A percentile compares a stretch with the other conserved stretches of the same genome.
Conservation (phyloP, 2,329 filamentous ascomycete genomes). For the Fusarium sp. region DNA sequence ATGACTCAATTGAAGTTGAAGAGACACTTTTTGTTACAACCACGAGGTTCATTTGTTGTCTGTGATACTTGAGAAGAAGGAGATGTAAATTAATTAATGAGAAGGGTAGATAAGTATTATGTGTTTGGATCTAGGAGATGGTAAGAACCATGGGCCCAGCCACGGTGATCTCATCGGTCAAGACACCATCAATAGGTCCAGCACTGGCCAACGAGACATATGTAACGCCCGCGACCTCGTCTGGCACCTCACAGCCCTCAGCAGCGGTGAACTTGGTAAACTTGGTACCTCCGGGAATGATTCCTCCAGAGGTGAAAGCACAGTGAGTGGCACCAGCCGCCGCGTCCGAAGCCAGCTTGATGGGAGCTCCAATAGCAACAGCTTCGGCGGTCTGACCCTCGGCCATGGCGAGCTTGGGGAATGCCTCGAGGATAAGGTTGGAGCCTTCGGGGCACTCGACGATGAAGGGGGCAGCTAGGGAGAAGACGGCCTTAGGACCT, state of each 20-base stretch:
- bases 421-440: slow-evolving; percentile 70
- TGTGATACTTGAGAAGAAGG: not conserved
- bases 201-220: slow-evolving; percentile 74
- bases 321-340: slow-evolving; percentile 68
- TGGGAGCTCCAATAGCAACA: slow-evolving; percentile 46
- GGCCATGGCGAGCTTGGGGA: slow-evolving; percentile 67
- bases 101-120: not conserved
- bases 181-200: slow-evolving; percentile 60
- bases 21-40: not conserved
- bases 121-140: slow-evolving; percentile 49
- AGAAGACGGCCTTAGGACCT: slow-evolving; percentile 76
- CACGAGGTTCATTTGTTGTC: not conserved
- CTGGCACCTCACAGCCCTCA: slow-evolving; percentile 70
- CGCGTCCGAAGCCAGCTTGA: slow-evolving; percentile 61
- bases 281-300: slow-evolving; percentile 66
- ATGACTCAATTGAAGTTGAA: slow-evolving; percentile 3
- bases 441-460: slow-evolving; percentile 74
- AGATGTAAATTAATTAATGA: not conserved
- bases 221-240: slow-evolving; percentile 71
- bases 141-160: slow-evolving; percentile 73
- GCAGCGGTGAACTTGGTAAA: slow-evolving; percentile 68
- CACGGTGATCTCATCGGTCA: slow-evolving; percentile 73
- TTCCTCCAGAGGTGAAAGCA: slow-evolving; percentile 73
- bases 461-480: slow-evolving; percentile 80
- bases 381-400: slow-evolving; percentile 55